Evolutionary conservation across 1,284 basidiomycete genomes (phyloP), one percentile per base, ranked within the genome.

Genomic region (Lentinula novae-zelandiae): DNA sequence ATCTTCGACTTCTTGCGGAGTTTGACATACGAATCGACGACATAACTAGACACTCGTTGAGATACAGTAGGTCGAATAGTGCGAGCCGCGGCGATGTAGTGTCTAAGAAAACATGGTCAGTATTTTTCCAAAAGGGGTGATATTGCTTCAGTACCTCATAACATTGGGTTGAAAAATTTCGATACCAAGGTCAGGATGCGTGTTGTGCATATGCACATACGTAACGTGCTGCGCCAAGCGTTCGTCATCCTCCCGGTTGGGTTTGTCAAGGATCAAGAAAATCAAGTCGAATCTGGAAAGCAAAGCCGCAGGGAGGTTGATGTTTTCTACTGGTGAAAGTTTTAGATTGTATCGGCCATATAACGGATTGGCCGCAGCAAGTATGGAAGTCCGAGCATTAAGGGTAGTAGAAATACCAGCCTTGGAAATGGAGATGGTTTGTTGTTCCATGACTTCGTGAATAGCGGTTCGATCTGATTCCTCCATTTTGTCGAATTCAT

Each of bases 401-500:
- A 99, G 82, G 0, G 97, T 99, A 0, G 97, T 99, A 0, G 95
- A 97, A 73, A 99, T 99, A 20, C 97, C 97, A 2, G 97, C 97
- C 77, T 99, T 99, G 50, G 95, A 96, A 67, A 99, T 99, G 2
- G 95, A 98, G 65, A 99, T 99, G 1, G 97, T 99, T 76, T 99
- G 96, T 72, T 99, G 96, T 75, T 99, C 96, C 97, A 99, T 99
- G 60, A 99, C 97, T 82, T 99, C 97, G 79, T 99, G 97, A 65
- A 99, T 99, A 12, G 97, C 95, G 0, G 97, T 99, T 64, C 97
- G 85, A 74, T 99, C 97, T 1, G 92, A 76, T 75, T 99, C 97
- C 67, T 99, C 97, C 97, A 99, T 99, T 77, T 99, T 99, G 79
- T 99, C 97, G 73, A 99, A 99, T 72, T 99, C 97, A 71, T 99